phyloP scores from a whole-genome alignment of 2,329 filamentous ascomycete species.

The Macrophomina pseudophaseolina region DNA sequence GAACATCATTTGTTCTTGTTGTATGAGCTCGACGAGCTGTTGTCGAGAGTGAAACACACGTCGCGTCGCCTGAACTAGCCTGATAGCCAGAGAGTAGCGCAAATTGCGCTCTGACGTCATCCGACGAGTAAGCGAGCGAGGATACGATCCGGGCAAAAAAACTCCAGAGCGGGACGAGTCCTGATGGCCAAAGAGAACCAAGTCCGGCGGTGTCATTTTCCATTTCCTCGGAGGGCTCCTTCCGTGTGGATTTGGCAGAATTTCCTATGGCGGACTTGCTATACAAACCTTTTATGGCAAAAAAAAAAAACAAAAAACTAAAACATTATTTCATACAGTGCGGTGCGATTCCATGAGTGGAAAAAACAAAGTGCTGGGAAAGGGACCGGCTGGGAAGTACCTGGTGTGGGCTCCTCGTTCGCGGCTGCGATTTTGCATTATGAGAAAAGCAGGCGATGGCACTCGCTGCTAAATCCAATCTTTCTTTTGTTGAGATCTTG shows the following conservation, averaged over 20 bases:
- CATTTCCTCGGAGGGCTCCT: background rate
- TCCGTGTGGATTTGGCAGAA: constrained; percentile 5
- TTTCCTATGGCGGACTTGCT: constrained; percentile 25
- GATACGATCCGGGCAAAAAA: constrained; percentile 24
- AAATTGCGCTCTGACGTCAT: constrained; percentile 21
- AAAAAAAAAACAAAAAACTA: constrained; percentile 30
- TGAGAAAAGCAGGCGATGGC: constrained; percentile 43
- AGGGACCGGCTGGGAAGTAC: constrained; percentile 48
- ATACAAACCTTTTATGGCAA: constrained; percentile 27
- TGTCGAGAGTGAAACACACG: constrained; percentile 1
- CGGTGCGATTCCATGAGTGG: constrained; percentile 31
- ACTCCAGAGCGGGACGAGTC: constrained; percentile 9
- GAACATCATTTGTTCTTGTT: constrained; percentile 9
- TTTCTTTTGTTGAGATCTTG: constrained; percentile 5
- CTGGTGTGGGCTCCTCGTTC: constrained; percentile 45
- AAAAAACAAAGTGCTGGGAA: constrained; percentile 33
- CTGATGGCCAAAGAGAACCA: constrained; percentile 14
- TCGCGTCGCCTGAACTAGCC: background rate
- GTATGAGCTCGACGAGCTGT: constrained; percentile 9
- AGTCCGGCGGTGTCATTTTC: constrained; percentile 5
- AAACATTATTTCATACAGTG: constrained; percentile 30
- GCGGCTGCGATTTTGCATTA: constrained; percentile 51
- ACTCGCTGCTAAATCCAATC: constrained; percentile 33
- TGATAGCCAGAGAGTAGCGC: constrained; percentile 7
- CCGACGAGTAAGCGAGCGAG: constrained; percentile 19